Percentiles rank a stretch among this genome's conserved stretches.
Conservation (phyloP, 257 asterid species). For the Solanum medicagineum region DNA sequence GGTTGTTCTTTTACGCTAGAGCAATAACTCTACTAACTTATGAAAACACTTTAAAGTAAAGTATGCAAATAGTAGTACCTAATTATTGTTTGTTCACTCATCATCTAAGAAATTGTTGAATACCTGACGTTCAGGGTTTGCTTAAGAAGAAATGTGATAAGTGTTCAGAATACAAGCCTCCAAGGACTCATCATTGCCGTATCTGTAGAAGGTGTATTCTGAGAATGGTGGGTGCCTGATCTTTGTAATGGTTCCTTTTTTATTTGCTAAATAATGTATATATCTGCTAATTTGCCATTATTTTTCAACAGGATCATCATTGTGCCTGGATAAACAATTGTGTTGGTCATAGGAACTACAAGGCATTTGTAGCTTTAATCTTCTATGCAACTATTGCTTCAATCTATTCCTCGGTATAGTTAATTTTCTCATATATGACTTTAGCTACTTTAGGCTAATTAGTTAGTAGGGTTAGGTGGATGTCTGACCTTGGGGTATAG, state of each 20-base stretch:
- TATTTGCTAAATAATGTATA: neutral
- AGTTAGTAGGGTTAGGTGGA: too few species aligned
- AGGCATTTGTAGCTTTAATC: conserved; percentile 52
- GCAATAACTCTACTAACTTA: neutral
- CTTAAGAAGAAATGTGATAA: conserved; percentile 47
- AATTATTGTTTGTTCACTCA: neutral
- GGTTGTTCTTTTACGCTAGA: neutral
- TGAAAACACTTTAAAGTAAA: neutral
- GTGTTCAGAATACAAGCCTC: conserved; percentile 70
- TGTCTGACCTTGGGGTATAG: too few species aligned
- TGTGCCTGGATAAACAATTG: conserved; percentile 91
- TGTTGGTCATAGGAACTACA: conserved; percentile 83
- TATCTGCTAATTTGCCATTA: neutral
- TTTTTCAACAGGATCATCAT: conserved; percentile 70
- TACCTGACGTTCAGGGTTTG: conserved; percentile 17
- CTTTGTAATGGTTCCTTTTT: neutral
- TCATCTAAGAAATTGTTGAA: neutral
- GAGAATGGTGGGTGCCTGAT: conserved; percentile 68
- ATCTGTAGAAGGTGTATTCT: conserved; percentile 85
- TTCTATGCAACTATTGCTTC: conserved; percentile 60
- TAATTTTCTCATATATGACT: neutral
- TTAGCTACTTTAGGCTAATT: neutral
- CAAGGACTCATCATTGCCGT: conserved; percentile 96
- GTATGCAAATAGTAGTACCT: neutral
- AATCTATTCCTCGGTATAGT: conserved; percentile 53